Evolutionary conservation across 2,329 filamentous ascomycete species (phyloP).

Genomic region (Trichophaea hybrida): DNA sequence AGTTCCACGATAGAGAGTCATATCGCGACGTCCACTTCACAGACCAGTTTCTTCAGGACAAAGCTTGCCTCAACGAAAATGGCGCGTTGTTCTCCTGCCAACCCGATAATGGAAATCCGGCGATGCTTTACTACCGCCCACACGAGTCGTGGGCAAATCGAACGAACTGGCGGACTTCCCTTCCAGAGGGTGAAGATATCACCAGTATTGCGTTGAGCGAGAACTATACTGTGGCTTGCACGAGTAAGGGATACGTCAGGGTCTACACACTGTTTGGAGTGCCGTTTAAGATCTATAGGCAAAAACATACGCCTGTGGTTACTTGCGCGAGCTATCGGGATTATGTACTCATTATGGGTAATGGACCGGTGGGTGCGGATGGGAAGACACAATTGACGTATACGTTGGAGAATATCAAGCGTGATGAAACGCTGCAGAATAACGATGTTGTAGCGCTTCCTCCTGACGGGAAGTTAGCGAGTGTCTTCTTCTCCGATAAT

Average conservation of each 20-base stretch:
- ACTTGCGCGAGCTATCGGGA: conserved; percentile 90
- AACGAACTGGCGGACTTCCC: conserved; percentile 72
- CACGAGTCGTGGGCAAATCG: conserved; percentile 93
- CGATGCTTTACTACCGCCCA: conserved; percentile 86
- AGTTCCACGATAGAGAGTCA: conserved; percentile 86
- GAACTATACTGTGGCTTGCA: conserved; percentile 80
- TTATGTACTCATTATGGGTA: conserved; percentile 92
- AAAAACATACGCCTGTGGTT: conserved; percentile 79
- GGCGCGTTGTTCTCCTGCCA: conserved; percentile 76
- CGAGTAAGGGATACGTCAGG: conserved; percentile 73
- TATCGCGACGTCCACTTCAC: conserved; percentile 87
- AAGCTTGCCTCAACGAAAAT: conserved; percentile 76
- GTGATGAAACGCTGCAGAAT: conserved; percentile 85
- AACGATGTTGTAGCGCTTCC: conserved; percentile 82
- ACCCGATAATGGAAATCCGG: conserved; percentile 46
- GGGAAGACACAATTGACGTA: conserved; percentile 69
- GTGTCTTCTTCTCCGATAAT: conserved; percentile 78
- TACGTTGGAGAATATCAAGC: conserved; percentile 86
- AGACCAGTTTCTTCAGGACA: conserved; percentile 89
- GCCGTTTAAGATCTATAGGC: conserved; percentile 74
- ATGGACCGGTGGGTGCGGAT: conserved; percentile 68
- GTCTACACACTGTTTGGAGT: conserved; percentile 88
- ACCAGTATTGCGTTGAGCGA: conserved; percentile 74
- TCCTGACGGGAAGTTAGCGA: conserved; percentile 56
- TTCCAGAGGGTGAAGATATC: conserved; percentile 78